These are phyloP conservation scores for Yamadazyma sp. DNA, from an alignment of 1,139 yeast genomes.

Conservation along the genomic window DNA sequence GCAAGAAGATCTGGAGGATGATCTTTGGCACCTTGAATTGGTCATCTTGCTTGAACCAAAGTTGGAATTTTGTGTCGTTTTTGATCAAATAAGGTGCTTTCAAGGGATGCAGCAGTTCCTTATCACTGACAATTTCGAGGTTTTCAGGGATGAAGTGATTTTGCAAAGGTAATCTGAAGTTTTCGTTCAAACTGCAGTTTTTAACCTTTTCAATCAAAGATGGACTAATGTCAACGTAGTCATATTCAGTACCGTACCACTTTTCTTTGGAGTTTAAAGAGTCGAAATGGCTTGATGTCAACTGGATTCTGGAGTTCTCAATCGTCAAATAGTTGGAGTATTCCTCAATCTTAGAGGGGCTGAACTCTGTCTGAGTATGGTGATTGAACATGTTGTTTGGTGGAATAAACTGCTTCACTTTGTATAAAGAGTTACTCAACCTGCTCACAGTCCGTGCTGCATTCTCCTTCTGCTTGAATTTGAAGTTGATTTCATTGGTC, in stretches of 20 bases:
- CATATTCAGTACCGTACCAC: slow-evolving; percentile 91
- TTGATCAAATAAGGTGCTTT: slow-evolving; percentile 38
- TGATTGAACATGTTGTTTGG: slow-evolving; percentile 59
- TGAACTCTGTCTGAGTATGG: slow-evolving; percentile 58
- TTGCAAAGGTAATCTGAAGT: slow-evolving; percentile 61
- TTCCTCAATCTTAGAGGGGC: slow-evolving; percentile 52
- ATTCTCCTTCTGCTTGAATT: slow-evolving; percentile 64
- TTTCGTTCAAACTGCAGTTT: slow-evolving; percentile 30
- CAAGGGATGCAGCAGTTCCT: slow-evolving; percentile 30
- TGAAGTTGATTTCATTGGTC: slow-evolving; percentile 53
- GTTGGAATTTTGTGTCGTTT: slow-evolving; percentile 34
- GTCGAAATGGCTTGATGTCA: slow-evolving; percentile 52
- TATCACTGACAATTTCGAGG: slow-evolving; percentile 59
- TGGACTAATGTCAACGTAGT: slow-evolving; percentile 43
- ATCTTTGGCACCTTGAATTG: slow-evolving; percentile 89
- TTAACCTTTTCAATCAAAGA: slow-evolving; percentile 37
- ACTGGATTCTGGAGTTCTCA: slow-evolving; percentile 58
- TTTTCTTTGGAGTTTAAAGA: slow-evolving; percentile 48
- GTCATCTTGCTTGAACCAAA: slow-evolving; percentile 94
- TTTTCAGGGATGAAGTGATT: slow-evolving; percentile 82
- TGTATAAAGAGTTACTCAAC: slow-evolving; percentile 45
- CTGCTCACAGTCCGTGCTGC: slow-evolving; percentile 62
- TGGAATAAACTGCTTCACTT: slow-evolving; percentile 52
- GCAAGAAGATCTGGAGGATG: slow-evolving; percentile 60
- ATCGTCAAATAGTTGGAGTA: slow-evolving; percentile 52